Conservation (phyloP, 208 protist genomes). For the Leishmania aethiopica region DNA sequence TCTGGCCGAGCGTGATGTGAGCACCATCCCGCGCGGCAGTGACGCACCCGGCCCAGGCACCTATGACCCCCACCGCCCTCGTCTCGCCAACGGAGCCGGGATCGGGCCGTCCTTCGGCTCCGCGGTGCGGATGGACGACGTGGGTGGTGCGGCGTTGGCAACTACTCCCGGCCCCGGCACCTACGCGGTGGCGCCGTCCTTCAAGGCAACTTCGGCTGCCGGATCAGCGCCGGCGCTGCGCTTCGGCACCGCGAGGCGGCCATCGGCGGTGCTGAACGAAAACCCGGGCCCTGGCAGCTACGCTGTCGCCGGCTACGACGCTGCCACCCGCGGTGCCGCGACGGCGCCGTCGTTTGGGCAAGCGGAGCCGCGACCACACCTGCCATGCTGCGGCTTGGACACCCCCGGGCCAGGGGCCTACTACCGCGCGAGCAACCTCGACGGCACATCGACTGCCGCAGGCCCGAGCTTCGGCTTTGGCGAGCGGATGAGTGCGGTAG, state of each 20-base stretch:
- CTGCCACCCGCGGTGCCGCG: not conserved
- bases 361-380: conserved; percentile 6
- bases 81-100: not conserved
- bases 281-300: conserved; percentile 39
- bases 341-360: conserved; percentile 1
- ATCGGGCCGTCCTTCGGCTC: conserved; percentile 7
- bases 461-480: conserved; percentile 29
- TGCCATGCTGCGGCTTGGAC: not conserved
- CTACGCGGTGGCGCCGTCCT: conserved; percentile 16
- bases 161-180: conserved; percentile 24
- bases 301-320: not conserved
- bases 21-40: not conserved
- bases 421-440: conserved; percentile 5
- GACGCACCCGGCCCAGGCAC: conserved; percentile 24
- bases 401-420: conserved; percentile 4
- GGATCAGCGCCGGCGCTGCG: conserved; percentile 1
- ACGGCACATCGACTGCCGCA: not conserved
- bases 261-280: conserved; percentile 11
- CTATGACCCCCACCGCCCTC: conserved; percentile 13
- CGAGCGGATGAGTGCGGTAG: conserved; percentile 4
- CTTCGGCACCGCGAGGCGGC: conserved; percentile 6
- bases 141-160: not conserved
- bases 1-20: not conserved
- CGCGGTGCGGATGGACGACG: conserved; percentile 5
- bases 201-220: conserved; percentile 1